Evolutionary conservation across 306 rosid species (phyloP), one percentile per base, ranked within the genome.

Genomic region (Coriaria nepalensis): DNA sequence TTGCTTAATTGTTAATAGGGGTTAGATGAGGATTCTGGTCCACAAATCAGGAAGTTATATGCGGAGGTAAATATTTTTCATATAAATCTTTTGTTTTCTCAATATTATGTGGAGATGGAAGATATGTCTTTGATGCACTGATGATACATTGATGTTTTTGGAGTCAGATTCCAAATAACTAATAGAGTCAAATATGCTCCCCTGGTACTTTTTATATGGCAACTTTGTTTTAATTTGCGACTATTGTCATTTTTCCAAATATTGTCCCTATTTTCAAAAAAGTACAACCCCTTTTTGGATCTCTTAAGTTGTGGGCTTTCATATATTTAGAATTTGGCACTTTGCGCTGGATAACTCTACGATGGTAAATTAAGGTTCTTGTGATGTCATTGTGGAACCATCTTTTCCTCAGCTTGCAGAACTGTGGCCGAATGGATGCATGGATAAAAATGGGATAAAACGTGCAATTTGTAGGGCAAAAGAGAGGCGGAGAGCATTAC

Each of bases 361-460:
- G 3, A 1, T 20, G 29, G 29, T 20, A 20, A 1, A 20, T 20
- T 20, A n/a, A 42, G 11, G 46, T 42, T 42, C 45, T 41, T 41
- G 12, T 41, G 12, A 41, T 10, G 48, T 13, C 14, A 13, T 45
- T 51, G 35, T 47, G 49, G n/a, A 51, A 49, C 52, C 42, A 4
- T 68, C 59, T 57, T 62, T 60, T 57, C 20, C 53, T 59, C 85
- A 90, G 98, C 94, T 90, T 53, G 95, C 95, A 3, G 76, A 69
- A 57, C 71, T 90, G 75, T 90, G 95, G 95, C 98, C 95, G 47
- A 63, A 56, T 75, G 95, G 95, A 47, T 73, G 59, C 78, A 90
- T 90, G 98, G 98, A 90, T 77, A 90, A 85, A 71, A 87, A 80
- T 75, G 98, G 98, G 57, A 85, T 90, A 65, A 90, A 85, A 69